A percentile compares a stretch with the other conserved stretches of the same genome.
phyloP scores from a whole-genome alignment of 495 filamentous ascomycete species.

The Parathielavia hyrcaniae region DNA sequence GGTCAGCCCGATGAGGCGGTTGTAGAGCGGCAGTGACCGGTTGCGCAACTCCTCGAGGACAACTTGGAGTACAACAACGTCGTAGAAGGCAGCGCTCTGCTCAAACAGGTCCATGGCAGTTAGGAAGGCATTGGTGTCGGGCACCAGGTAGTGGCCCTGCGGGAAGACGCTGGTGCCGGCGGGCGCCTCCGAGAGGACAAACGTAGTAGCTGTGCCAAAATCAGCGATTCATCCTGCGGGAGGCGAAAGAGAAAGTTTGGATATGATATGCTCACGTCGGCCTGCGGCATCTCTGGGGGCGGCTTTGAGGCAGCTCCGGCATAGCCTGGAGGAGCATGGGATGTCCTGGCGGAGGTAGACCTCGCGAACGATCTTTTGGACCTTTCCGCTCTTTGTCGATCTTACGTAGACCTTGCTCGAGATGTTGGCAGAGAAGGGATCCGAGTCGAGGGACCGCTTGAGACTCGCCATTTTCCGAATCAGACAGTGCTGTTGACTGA shows the following conservation, averaged over 20 bases:
- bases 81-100: conserved; percentile 82
- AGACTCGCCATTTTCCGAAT: conserved; percentile 68
- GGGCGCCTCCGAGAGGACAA: conserved; percentile 80
- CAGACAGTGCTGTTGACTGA: no score
- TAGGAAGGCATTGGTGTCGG: conserved; percentile 93
- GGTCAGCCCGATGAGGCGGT: conserved; percentile 79
- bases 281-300: conserved; percentile 75
- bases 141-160: conserved; percentile 88
- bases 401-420: conserved; percentile 89
- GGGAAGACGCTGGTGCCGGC: conserved; percentile 74
- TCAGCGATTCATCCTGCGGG: conserved; percentile 21
- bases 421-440: conserved; percentile 67
- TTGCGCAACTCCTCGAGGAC: conserved; percentile 94
- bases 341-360: conserved; percentile 94
- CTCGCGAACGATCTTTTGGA: conserved; percentile 96
- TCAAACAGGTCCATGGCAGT: conserved; percentile 96
- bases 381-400: conserved; percentile 89
- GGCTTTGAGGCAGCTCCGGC: conserved; percentile 59
- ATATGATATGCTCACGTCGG: conserved; percentile 48
- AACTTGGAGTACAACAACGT: conserved; percentile 91
- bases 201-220: conserved; percentile 55
- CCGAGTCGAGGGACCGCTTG: conserved; percentile 64
- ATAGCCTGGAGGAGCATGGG: conserved; percentile 91
- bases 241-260: background rate
- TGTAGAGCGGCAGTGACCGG: conserved; percentile 88